A percentile compares a stretch with the other conserved stretches of the same genome.
phyloP scores from a whole-genome alignment of 768 basidiomycete species.

The Phanerodontia chrysosporium region DNA sequence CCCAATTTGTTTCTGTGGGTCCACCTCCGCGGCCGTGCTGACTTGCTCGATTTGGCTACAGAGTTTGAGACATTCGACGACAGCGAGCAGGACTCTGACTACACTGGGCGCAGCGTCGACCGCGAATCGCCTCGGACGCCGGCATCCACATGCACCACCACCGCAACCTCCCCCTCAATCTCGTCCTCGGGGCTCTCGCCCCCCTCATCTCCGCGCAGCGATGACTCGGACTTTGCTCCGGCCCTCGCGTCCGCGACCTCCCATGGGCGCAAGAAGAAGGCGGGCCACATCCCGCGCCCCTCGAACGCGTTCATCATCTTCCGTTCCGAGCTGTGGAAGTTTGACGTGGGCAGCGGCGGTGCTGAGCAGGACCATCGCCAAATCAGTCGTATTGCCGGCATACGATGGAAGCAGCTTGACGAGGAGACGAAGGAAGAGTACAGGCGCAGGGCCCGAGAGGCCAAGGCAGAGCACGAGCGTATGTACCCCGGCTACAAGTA shows the following conservation, averaged over 20 bases:
- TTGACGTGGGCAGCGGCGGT: slow-evolving; percentile 31
- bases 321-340: slow-evolving; percentile 62
- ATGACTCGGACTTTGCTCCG: slow-evolving; percentile 18
- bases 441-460: slow-evolving; percentile 42
- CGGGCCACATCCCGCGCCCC: slow-evolving; percentile 65
- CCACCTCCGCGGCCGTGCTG: slow-evolving; percentile 18
- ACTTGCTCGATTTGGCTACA: slow-evolving; percentile 31
- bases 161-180: neutral
- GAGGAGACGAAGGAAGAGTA: slow-evolving; percentile 44
- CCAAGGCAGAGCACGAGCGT: slow-evolving; percentile 42
- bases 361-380: slow-evolving; percentile 69
- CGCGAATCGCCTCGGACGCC: neutral
- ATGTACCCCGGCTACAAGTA: slow-evolving; percentile 62
- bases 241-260: slow-evolving; percentile 29
- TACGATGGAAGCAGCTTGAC: slow-evolving; percentile 59
- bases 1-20: slow-evolving; percentile 19
- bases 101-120: neutral
- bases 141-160: neutral
- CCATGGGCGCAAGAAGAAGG: slow-evolving; percentile 37
- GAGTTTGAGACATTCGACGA: slow-evolving; percentile 27
- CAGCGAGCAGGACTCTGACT: slow-evolving; percentile 18
- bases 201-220: slow-evolving; percentile 1
- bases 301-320: slow-evolving; percentile 86
- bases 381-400: slow-evolving; percentile 65
- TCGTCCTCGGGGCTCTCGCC: slow-evolving; percentile 1